phyloP scores from a whole-genome alignment of 257 asterid genomes.

The Petrea volubilis region DNA sequence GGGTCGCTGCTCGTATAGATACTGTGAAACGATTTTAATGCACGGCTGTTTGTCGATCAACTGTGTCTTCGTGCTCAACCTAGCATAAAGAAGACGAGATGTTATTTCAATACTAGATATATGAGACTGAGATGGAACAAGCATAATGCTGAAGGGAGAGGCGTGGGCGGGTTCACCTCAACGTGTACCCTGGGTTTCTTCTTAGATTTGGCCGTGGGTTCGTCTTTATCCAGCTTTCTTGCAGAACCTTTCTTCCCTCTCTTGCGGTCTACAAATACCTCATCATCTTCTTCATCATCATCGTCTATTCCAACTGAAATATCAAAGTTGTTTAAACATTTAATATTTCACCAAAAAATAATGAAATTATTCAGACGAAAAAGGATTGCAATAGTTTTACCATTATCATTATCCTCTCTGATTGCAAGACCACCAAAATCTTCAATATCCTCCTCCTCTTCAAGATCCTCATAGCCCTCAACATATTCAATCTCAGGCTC shows the following conservation, averaged over 20 bases:
- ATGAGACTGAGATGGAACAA: not conserved
- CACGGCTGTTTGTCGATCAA: slow-evolving; percentile 52
- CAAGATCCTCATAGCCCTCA: slow-evolving; percentile 90
- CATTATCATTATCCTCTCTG: slow-evolving; percentile 40
- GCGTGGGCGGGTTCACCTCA: slow-evolving; percentile 50
- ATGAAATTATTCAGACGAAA: no score
- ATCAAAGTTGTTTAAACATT: not conserved
- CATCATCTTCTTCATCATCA: slow-evolving; percentile 42
- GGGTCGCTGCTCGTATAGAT: not conserved
- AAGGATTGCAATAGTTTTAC: slow-evolving; percentile 24
- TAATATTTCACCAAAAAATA: no score
- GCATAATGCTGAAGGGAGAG: not conserved
- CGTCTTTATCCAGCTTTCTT: slow-evolving; percentile 55
- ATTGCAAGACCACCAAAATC: slow-evolving; percentile 59
- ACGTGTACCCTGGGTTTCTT: slow-evolving; percentile 71
- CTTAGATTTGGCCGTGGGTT: slow-evolving; percentile 47
- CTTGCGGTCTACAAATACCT: slow-evolving; percentile 39
- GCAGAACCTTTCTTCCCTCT: slow-evolving; percentile 45
- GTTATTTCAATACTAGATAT: not conserved
- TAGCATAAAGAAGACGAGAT: slow-evolving; percentile 27
- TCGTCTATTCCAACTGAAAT: slow-evolving; percentile 44
- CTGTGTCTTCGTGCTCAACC: slow-evolving; percentile 73
- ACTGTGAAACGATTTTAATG: slow-evolving; percentile 30
- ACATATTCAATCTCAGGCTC: slow-evolving; percentile 74
- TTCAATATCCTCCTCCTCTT: slow-evolving; percentile 91